These are phyloP conservation scores for Cladosporium austrohemisphaericum DNA, from an alignment of 2,329 filamentous ascomycete species.

Conservation along the genomic window DNA sequence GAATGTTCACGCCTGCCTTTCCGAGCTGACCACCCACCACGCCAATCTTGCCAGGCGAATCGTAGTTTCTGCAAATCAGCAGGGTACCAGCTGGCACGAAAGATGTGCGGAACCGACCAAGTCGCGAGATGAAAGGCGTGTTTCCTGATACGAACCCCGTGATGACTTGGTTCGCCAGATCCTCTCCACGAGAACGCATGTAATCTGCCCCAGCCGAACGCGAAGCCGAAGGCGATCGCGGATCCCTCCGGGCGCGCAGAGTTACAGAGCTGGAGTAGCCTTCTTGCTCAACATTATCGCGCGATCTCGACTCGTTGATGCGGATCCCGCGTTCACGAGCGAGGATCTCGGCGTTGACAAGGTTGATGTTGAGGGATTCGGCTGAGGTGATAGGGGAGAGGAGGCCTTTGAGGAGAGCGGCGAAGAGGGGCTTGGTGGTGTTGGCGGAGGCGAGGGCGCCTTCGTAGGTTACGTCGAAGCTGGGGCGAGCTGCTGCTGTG, in stretches of 20 bases:
- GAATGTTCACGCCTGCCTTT: conserved; percentile 69
- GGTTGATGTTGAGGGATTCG: conserved; percentile 69
- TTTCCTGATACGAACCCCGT: conserved; percentile 65
- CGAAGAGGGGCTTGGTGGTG: conserved; percentile 75
- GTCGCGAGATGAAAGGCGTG: conserved; percentile 64
- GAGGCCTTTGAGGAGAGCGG: conserved; percentile 73
- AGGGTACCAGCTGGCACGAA: conserved; percentile 71
- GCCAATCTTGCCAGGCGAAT: conserved; percentile 78
- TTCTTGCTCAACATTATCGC: conserved; percentile 56
- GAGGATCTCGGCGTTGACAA: conserved; percentile 74
- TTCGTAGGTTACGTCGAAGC: conserved; percentile 73
- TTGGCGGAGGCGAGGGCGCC: conserved; percentile 67
- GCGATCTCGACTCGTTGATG: conserved; percentile 68
- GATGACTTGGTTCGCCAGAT: conserved; percentile 50
- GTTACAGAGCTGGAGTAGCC: conserved; percentile 70
- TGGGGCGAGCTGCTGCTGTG: conserved; percentile 48
- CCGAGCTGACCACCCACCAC: conserved; percentile 70
- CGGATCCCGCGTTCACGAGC: conserved; percentile 74
- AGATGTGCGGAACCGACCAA: conserved; percentile 69
- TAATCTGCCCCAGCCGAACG: conserved; percentile 17
- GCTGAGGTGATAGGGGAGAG: conserved; percentile 64
- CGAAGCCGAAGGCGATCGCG: conserved; percentile 30
- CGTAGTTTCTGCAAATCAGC: conserved; percentile 77
- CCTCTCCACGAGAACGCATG: conserved; percentile 21
- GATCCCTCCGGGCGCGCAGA: conserved; percentile 50